phyloP scores from a whole-genome alignment of 1,284 basidiomycete genomes.

The Marasmius fiardii region DNA sequence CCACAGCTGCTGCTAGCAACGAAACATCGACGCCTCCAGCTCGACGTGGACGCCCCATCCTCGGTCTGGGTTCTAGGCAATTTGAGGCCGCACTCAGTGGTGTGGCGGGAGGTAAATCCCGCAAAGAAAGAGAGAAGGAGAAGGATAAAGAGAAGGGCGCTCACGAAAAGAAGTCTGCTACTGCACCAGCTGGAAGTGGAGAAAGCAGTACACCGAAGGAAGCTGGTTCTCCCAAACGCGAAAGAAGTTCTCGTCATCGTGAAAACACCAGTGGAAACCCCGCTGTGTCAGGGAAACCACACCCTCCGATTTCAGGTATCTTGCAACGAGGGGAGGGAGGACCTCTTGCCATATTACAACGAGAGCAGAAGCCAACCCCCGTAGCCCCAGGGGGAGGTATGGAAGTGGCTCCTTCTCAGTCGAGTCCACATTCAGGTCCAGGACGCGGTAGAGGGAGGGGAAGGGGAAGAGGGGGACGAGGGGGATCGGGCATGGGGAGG shows the following conservation, averaged over 20 bases:
- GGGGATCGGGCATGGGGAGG: slow-evolving; percentile 11
- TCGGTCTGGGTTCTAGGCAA: slow-evolving; percentile 58
- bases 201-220: slow-evolving; percentile 7
- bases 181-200: slow-evolving; percentile 16
- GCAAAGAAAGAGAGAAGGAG: slow-evolving; percentile 22
- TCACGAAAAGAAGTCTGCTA: slow-evolving; percentile 17
- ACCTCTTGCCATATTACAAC: slow-evolving; percentile 7
- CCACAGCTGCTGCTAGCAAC: neutral
- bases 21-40: slow-evolving; percentile 17
- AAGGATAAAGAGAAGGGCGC: slow-evolving; percentile 23
- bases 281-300: slow-evolving; percentile 3
- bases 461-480: slow-evolving; percentile 25
- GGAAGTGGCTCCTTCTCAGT: slow-evolving; percentile 7
- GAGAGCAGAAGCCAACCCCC: neutral
- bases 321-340: slow-evolving; percentile 31
- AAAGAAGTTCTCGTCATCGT: slow-evolving; percentile 11
- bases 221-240: slow-evolving; percentile 12
- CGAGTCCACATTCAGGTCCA: slow-evolving; percentile 22
- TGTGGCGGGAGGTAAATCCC: slow-evolving; percentile 39
- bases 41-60: slow-evolving; percentile 49
- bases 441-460: slow-evolving; percentile 23
- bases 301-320: slow-evolving; percentile 26
- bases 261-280: slow-evolving; percentile 13
- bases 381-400: neutral
- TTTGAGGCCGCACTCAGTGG: slow-evolving; percentile 64